These are phyloP conservation scores for Fusarium sp. DNA, from an alignment of 2,329 filamentous ascomycete genomes.

Conservation along the genomic window DNA sequence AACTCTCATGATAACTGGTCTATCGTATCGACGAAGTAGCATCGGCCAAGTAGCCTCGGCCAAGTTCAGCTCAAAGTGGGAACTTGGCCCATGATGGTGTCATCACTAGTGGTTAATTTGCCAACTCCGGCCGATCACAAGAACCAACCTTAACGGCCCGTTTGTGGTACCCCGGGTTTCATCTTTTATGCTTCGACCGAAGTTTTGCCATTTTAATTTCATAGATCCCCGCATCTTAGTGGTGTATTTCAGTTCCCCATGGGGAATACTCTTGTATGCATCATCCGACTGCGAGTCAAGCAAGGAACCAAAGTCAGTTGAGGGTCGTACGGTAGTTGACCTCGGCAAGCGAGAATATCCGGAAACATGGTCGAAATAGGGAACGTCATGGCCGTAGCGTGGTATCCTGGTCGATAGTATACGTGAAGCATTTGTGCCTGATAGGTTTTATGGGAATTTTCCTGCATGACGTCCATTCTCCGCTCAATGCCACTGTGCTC, in stretches of 20 bases:
- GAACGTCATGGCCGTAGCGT: not conserved
- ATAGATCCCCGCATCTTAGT: conserved; percentile 5
- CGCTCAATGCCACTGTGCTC: not conserved
- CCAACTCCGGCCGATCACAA: conserved; percentile 9
- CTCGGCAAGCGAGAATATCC: conserved; percentile 13
- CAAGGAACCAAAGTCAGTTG: not conserved
- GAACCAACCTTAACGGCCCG: conserved; percentile 19
- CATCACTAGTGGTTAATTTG: conserved; percentile 2
- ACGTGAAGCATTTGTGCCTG: not conserved
- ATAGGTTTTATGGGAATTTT: not conserved
- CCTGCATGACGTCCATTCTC: conserved; percentile 9
- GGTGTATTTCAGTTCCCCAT: conserved; percentile 11
- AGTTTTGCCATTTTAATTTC: not conserved
- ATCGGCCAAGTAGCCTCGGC: conserved; percentile 8
- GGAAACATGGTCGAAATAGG: conserved; percentile 2
- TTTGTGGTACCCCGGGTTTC: conserved; percentile 22
- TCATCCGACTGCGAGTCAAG: not conserved
- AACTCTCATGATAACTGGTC: not conserved
- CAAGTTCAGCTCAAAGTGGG: conserved; percentile 1
- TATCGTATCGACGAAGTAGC: not conserved
- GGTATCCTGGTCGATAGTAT: not conserved
- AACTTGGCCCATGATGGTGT: not conserved
- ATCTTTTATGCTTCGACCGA: not conserved
- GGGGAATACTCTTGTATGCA: conserved; percentile 7
- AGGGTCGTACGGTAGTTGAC: conserved; percentile 5